phyloP scores from a whole-genome alignment of 2,329 filamentous ascomycete genomes.

The Microsporum audouinii region DNA sequence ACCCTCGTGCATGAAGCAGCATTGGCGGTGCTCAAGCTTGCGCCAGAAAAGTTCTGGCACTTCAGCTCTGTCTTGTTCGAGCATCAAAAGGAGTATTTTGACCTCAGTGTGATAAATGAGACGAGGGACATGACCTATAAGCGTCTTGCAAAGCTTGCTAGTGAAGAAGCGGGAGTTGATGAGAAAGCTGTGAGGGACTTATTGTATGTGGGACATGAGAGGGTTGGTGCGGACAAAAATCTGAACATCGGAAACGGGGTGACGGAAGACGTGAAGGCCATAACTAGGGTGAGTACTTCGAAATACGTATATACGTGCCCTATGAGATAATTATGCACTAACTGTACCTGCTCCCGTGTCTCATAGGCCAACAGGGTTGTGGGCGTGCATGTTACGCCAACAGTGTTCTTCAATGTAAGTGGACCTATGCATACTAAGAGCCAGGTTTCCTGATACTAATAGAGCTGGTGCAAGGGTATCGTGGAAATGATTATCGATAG shows the following conservation, averaged over 20 bases:
- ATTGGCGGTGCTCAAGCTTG: conserved; percentile 62
- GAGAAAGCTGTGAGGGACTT: conserved; percentile 58
- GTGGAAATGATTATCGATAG: conserved; percentile 69
- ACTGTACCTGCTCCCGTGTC: not conserved
- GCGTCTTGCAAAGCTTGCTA: conserved; percentile 63
- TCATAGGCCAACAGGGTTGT: conserved; percentile 51
- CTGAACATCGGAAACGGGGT: conserved; percentile 72
- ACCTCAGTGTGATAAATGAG: conserved; percentile 73
- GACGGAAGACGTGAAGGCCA: conserved; percentile 72
- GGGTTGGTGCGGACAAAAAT: conserved; percentile 53
- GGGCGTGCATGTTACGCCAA: conserved; percentile 83
- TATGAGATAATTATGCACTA: not conserved
- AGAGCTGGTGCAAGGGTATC: conserved; percentile 41
- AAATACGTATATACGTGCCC: not conserved
- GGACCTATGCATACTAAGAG: not conserved
- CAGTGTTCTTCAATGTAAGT: conserved; percentile 65
- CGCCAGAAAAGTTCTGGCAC: conserved; percentile 64
- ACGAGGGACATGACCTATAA: conserved; percentile 72
- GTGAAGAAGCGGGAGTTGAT: conserved; percentile 49
- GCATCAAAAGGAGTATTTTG: conserved; percentile 68
- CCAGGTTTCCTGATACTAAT: conserved; percentile 13
- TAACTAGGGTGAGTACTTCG: conserved; percentile 53
- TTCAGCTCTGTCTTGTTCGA: conserved; percentile 61
- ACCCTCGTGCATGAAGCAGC: conserved; percentile 63
- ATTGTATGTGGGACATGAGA: conserved; percentile 54